These are phyloP conservation scores for Paecilomyces sp. DNA, from an alignment of 2,329 filamentous ascomycete species.

Conservation along the genomic window DNA sequence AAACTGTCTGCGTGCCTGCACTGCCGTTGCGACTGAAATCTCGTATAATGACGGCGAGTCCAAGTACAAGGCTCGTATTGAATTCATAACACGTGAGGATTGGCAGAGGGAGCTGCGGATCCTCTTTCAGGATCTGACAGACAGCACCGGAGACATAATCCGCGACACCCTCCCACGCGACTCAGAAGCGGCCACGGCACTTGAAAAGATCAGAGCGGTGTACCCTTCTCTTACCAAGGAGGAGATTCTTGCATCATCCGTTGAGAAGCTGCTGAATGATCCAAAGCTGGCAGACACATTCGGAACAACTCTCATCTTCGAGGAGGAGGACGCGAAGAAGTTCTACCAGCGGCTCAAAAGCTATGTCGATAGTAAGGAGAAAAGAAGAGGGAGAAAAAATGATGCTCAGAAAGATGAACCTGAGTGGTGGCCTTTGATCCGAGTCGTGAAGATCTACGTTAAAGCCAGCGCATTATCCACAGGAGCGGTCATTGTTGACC, in stretches of 20 bases:
- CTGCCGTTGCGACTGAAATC: neutral
- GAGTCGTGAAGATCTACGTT: neutral
- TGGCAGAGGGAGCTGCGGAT: neutral
- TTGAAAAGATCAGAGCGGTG: slow-evolving; percentile 22
- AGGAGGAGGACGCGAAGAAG: slow-evolving; percentile 22
- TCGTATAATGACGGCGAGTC: slow-evolving; percentile 37
- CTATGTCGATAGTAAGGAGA: slow-evolving; percentile 47
- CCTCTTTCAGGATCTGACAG: neutral
- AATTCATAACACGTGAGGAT: slow-evolving; percentile 42
- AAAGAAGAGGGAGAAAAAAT: slow-evolving; percentile 13
- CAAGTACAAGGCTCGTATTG: slow-evolving; percentile 49
- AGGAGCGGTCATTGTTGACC: slow-evolving; percentile 50
- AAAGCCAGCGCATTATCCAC: slow-evolving; percentile 33
- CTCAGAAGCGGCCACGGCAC: neutral
- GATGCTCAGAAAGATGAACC: slow-evolving; percentile 18
- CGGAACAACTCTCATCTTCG: slow-evolving; percentile 38
- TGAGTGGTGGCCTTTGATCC: neutral
- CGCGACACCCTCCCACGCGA: neutral
- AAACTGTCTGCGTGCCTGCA: neutral
- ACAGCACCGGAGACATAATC: neutral
- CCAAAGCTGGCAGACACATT: slow-evolving; percentile 36
- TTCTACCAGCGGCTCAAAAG: slow-evolving; percentile 44
- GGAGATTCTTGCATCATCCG: slow-evolving; percentile 27
- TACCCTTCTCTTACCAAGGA: slow-evolving; percentile 34
- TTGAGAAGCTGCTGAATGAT: slow-evolving; percentile 38